Evolutionary conservation across 768 basidiomycete species (phyloP).

Genomic region (Xerocomellus dryophilus): DNA sequence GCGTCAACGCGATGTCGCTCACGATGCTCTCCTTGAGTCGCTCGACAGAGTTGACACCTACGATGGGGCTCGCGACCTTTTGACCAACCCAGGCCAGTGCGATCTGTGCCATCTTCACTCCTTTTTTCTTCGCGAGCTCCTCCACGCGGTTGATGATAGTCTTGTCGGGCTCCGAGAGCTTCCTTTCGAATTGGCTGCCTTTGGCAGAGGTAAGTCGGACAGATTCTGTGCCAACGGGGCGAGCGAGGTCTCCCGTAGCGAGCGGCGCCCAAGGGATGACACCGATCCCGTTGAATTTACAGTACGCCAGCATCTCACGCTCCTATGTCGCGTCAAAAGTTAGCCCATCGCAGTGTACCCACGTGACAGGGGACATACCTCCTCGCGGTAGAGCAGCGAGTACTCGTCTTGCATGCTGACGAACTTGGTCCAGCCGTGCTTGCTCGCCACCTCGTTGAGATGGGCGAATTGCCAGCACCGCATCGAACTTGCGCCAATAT

Average conservation of each 20-base stretch:
- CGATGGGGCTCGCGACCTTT: slow-evolving; percentile 45
- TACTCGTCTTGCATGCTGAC: slow-evolving; percentile 56
- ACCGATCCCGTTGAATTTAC: slow-evolving; percentile 47
- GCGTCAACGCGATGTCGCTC: slow-evolving; percentile 21
- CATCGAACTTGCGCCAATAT: slow-evolving; percentile 50
- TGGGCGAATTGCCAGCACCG: slow-evolving; percentile 45
- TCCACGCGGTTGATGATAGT: slow-evolving; percentile 41
- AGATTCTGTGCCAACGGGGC: slow-evolving; percentile 33
- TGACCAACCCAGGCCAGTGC: slow-evolving; percentile 41
- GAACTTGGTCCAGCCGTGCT: slow-evolving; percentile 50
- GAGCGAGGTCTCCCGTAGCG: slow-evolving; percentile 36
- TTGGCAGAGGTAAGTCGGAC: slow-evolving; percentile 13
- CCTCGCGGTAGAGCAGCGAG: slow-evolving; percentile 52
- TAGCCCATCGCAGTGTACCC: too few species aligned
- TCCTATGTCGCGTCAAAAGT: slow-evolving; percentile 30
- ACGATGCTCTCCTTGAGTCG: slow-evolving; percentile 32
- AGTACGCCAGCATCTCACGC: slow-evolving; percentile 44
- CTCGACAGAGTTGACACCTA: slow-evolving; percentile 36
- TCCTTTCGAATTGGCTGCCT: slow-evolving; percentile 25
- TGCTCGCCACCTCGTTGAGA: slow-evolving; percentile 44
- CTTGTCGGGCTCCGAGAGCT: slow-evolving; percentile 27
- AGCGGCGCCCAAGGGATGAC: slow-evolving; percentile 52
- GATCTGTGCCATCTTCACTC: slow-evolving; percentile 44
- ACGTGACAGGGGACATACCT: slow-evolving; percentile 28
- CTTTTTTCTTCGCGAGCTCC: slow-evolving; percentile 39